Base-by-base conservation (phyloP, 73 alveolate genomes). In the Blepharisma stoltei region DNA sequence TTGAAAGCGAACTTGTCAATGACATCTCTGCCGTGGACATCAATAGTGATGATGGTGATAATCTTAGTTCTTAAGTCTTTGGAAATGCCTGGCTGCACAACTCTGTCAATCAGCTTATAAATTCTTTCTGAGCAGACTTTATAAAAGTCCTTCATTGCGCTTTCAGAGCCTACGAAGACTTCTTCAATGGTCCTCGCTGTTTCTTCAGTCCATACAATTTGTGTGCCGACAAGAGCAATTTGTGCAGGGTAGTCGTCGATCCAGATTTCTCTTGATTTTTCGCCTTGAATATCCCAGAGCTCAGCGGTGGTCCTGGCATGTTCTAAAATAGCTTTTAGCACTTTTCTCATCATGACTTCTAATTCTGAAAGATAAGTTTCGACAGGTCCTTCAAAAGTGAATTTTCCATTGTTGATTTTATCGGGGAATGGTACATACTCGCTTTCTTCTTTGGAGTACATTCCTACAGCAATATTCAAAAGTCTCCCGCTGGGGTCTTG, bases 151-250 rank as follows among this genome's bases (percentile, higher is more conserved):
- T 96, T 96, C 97, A 96, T 92, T n/a, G 99, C 98, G 45, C 95
- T 91, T 87, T 96, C 99, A 77, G 92, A 88, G 25, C 99, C 99
- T 44, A 98, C 98, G 77, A 94, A 98, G 46, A 96, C 89, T 52
- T 93, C 99, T 85, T 96, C 99, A 79, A 96, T 94, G 50, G 99
- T 98, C 83, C 98, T 86, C 54, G 95, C 91, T 50, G 92, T 98
- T 89, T 93, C 99, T 86, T 97, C 99, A 37, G 99, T 97, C 99
- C 99, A 97, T 84, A 97, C 95, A 77, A 97, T 95, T 82, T 97
- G 97, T 44, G 99, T 95, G 52, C 95, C 95, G 70, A 96, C 88
- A 81, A 97, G 91, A 49, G 99, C 96, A 79, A 97, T 87, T 90
- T 97, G 97, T 0, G 99, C 99, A 78, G 99, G 95, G 83, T 92